Conservation (phyloP, 1,284 basidiomycete genomes). For the Porphyrellus sp. region DNA sequence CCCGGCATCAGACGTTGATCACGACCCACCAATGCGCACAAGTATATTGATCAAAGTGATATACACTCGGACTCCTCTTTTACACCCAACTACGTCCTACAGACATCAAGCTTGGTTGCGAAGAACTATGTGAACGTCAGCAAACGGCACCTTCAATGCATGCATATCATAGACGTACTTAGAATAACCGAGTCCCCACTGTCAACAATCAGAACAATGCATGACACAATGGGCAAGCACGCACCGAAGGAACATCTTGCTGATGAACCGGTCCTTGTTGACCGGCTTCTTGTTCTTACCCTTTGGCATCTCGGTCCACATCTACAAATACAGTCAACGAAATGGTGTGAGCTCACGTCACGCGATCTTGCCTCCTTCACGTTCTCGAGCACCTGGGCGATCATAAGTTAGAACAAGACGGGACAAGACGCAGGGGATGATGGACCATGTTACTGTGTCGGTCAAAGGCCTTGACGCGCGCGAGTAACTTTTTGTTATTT, state of each 20-base stretch:
- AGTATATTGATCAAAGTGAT: constrained; percentile 3
- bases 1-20: constrained; percentile 6
- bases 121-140: constrained; percentile 55
- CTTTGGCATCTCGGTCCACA: constrained; percentile 99
- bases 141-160: constrained; percentile 8
- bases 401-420: constrained; percentile 12
- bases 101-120: constrained; percentile 74
- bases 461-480: constrained; percentile 98
- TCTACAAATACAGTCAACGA: constrained; percentile 47
- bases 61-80: constrained; percentile 7
- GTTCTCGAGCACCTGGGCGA: constrained; percentile 82
- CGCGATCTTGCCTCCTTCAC: constrained; percentile 81
- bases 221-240: constrained; percentile 26
- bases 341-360: not conserved
- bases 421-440: not conserved
- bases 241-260: constrained; percentile 92
- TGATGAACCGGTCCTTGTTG: constrained; percentile 99
- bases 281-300: constrained; percentile 98
- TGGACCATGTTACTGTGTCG: constrained; percentile 97
- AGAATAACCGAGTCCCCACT: constrained; percentile 95
- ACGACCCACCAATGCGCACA: not conserved
- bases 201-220: constrained; percentile 14
- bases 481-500: constrained; percentile 98
- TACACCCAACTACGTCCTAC: not conserved
- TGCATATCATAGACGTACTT: constrained; percentile 53